Conservation (phyloP, 192 early-diverging fungal species). For the Gonapodya sp. region DNA sequence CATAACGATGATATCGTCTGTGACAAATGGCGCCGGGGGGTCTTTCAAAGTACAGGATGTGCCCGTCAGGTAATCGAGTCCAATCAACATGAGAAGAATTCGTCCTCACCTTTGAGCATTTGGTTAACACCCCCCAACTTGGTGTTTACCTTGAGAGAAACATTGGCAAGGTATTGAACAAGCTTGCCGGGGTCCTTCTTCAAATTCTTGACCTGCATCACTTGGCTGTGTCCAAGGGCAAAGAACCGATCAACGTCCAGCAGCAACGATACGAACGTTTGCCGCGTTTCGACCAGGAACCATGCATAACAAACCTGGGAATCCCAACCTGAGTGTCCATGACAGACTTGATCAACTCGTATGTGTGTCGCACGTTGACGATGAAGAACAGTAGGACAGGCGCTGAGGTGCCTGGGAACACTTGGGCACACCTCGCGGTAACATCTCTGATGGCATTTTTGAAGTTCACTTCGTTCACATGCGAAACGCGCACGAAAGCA, state of each 20-base stretch:
- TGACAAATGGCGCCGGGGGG: neutral
- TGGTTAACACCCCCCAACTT: conserved; percentile 85
- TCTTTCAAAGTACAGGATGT: no score
- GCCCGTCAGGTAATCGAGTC: no score
- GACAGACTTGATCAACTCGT: neutral
- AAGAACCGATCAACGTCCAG: no score
- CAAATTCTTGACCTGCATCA: neutral
- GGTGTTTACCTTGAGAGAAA: conserved; percentile 87
- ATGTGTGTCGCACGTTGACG: neutral
- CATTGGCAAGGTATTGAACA: conserved; percentile 86
- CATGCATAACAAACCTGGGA: neutral
- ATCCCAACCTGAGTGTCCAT: neutral
- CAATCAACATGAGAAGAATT: no score
- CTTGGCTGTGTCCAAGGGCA: neutral
- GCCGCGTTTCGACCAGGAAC: neutral
- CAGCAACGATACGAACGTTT: neutral
- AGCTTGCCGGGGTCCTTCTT: neutral
- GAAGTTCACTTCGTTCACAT: neutral
- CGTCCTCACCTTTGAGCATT: neutral
- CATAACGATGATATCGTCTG: neutral
- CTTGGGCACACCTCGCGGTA: neutral
- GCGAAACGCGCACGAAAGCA: neutral
- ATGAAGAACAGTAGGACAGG: neutral
- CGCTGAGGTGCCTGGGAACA: neutral
- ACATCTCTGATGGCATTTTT: neutral